Base-by-base conservation (phyloP, 2,329 filamentous ascomycete species). In the Aureobasidium namibiae region DNA sequence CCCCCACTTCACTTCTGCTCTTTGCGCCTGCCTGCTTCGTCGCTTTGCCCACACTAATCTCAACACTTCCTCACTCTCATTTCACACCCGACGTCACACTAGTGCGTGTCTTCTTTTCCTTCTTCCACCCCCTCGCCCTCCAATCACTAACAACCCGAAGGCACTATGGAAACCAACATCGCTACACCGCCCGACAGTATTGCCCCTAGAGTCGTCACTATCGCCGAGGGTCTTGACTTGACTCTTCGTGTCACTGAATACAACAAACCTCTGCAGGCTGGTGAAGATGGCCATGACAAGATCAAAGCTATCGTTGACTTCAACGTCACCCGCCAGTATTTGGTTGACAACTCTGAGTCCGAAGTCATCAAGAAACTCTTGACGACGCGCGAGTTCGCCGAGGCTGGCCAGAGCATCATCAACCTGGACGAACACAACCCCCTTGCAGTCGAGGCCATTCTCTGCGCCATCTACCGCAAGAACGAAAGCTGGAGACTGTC, bases 191-290 rank as follows among this genome's bases (percentile, higher is more conserved):
- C 39, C 6, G 39, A 42, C 21, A 23, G 11, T 13, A 16, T 44
- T 44, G 23, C 26, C 2, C 41, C 41, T 8, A 26, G 23, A 26
- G 16, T 42, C 33, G 36, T 42, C 59, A 63, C 53, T 21, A 61
- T 65, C 54, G 36, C 39, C 6, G 36, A 48, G 23, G 39, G 61
- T n/a, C 36, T 38, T n/a, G 61, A 65, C 42, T 42, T 65, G 18
- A 53, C 59, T 9, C 34, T 66, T 18, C 63, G 65, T 41, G 34
- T 63, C 29, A 56, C 61, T 38, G 60, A 65, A 56, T 60, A 62
- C 42, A 45, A 8, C 4, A 6, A n/a, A 13, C 18, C 14, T 4
- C 11, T 34, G 7, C 24, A 34, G 24, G 21, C 39, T 13, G 23
- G 14, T 14, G 26, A 56, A 4, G 39, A 39, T 26, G 29, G 21